Evolutionary conservation across 225 moss, liverwort and hornwort genomes (phyloP).

Genomic region (Asterella californica): DNA sequence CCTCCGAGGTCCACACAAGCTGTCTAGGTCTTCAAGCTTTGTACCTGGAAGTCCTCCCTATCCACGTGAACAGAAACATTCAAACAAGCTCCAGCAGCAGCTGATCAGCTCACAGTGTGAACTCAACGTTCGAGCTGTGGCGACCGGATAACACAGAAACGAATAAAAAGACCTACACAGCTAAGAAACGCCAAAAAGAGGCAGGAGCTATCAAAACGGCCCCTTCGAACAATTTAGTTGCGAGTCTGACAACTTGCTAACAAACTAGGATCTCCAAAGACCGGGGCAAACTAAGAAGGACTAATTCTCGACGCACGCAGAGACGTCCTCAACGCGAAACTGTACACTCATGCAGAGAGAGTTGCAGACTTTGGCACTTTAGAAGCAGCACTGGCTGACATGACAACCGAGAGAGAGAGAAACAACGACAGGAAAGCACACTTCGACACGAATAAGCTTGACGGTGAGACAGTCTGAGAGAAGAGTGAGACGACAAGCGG

Average conservation of each 20-base stretch:
- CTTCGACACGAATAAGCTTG: too few relatives aligned
- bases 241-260: not conserved
- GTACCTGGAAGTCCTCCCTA: not conserved
- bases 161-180: not conserved
- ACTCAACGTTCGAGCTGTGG: constrained; percentile 7
- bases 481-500: not conserved
- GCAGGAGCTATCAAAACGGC: too few relatives aligned
- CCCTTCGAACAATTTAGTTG: not conserved
- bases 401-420: not conserved
- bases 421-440: not conserved
- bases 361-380: not conserved
- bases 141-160: not conserved
- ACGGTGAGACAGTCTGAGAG: not conserved
- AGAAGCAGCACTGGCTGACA: not conserved
- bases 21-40: not conserved
- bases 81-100: not conserved
- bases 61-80: not conserved
- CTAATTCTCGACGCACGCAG: too few relatives aligned
- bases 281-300: too few relatives aligned
- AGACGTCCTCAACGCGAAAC: too few relatives aligned
- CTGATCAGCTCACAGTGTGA: not conserved
- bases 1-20: not conserved
- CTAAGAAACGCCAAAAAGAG: constrained; percentile 5
- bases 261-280: not conserved
- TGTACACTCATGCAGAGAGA: too few relatives aligned